Percentiles rank a stretch among this genome's conserved stretches.
Evolutionary conservation across 2,329 filamentous ascomycete species (phyloP).

Genomic region (Scolecobasidium constrictum): DNA sequence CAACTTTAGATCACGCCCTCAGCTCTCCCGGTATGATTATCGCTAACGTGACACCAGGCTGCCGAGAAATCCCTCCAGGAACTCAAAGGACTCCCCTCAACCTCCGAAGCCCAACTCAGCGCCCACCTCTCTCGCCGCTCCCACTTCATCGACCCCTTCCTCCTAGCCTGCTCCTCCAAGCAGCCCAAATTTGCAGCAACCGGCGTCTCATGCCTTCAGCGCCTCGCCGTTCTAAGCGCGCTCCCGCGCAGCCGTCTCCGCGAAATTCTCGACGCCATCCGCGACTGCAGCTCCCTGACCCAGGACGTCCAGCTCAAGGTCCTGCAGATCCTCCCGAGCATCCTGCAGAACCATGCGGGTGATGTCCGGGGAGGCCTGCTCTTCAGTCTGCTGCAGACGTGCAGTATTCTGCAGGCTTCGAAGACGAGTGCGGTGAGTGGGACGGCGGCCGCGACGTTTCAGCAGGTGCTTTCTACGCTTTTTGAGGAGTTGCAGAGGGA

Average conservation of each 20-base stretch:
- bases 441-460: slow-evolving; percentile 89
- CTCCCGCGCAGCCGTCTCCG: slow-evolving; percentile 69
- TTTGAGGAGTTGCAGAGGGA: slow-evolving; percentile 84
- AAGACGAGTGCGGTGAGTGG: slow-evolving; percentile 93
- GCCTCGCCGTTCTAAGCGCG: slow-evolving; percentile 72
- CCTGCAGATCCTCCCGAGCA: slow-evolving; percentile 76
- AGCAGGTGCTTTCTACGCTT: slow-evolving; percentile 83
- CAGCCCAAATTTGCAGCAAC: slow-evolving; percentile 85
- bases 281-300: slow-evolving; percentile 62
- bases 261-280: slow-evolving; percentile 79
- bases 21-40: too few species aligned
- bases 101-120: slow-evolving; percentile 65
- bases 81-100: slow-evolving; percentile 62
- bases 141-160: slow-evolving; percentile 84
- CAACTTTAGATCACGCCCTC: too few species aligned
- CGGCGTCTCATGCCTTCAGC: slow-evolving; percentile 78
- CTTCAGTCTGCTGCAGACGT: slow-evolving; percentile 76
- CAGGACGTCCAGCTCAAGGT: slow-evolving; percentile 95
- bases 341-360: slow-evolving; percentile 80
- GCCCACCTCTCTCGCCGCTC: slow-evolving; percentile 71
- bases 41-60: slow-evolving; percentile 43
- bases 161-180: slow-evolving; percentile 82
- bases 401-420: slow-evolving; percentile 79
- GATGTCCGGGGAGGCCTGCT: slow-evolving; percentile 74
- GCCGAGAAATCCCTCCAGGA: slow-evolving; percentile 91